phyloP scores from a whole-genome alignment of 805 yeast genomes.

The Wickerhamomyces strasburgensis region DNA sequence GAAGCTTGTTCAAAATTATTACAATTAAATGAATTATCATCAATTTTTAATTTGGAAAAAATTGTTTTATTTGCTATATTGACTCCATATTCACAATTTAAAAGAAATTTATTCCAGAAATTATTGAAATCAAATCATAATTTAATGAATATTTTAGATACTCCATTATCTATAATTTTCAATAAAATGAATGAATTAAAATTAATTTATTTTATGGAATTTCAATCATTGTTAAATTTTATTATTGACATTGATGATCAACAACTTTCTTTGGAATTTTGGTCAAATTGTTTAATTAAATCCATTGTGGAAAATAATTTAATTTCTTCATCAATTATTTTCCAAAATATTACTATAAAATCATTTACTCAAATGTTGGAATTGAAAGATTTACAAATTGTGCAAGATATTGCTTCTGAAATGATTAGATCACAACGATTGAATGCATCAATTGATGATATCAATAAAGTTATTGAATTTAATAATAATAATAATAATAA shows the following conservation, averaged over 20 bases:
- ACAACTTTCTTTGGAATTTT: slow-evolving; percentile 3
- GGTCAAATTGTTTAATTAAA: slow-evolving; percentile 3
- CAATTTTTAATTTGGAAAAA: slow-evolving; percentile 4
- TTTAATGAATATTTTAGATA: slow-evolving; percentile 1
- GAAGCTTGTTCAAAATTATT: slow-evolving; percentile 19
- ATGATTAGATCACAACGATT: slow-evolving; percentile 17
- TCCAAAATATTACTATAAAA: slow-evolving; percentile 12
- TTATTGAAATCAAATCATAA: slow-evolving; percentile 8
- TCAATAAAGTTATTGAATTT: slow-evolving; percentile 17
- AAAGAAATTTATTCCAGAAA: slow-evolving; percentile 8
- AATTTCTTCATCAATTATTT: slow-evolving; percentile 11
- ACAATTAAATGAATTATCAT: slow-evolving; percentile 8
- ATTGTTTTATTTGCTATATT: slow-evolving; percentile 15
- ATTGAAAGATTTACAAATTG: slow-evolving; percentile 3
- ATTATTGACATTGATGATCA: slow-evolving; percentile 2
- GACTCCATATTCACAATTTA: slow-evolving; percentile 12
- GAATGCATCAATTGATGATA: slow-evolving; percentile 23
- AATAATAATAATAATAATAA: neutral
- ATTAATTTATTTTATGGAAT: slow-evolving; percentile 16
- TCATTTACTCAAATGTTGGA: slow-evolving; percentile 13
- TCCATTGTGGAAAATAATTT: slow-evolving; percentile 19
- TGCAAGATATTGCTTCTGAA: slow-evolving; percentile 10
- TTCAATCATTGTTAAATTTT: slow-evolving; percentile 1
- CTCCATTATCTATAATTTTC: slow-evolving; percentile 12
- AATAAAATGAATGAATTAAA: slow-evolving; percentile 11